phyloP scores from a whole-genome alignment of 2,329 filamentous ascomycete genomes.

The Chrysoporthe cubensis region DNA sequence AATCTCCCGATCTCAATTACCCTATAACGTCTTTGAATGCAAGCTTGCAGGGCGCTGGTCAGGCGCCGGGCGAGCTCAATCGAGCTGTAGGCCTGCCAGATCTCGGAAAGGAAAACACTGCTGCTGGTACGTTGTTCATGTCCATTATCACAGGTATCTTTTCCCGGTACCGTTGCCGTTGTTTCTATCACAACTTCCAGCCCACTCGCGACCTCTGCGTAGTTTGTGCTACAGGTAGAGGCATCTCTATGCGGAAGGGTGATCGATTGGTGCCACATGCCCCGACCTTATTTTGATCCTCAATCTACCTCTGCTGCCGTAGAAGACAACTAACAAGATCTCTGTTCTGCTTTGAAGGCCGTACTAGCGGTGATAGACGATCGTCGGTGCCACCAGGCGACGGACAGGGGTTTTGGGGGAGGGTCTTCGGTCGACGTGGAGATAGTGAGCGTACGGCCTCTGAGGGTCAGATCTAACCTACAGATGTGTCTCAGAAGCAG shows the following conservation, averaged over 20 bases:
- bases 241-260: not conserved
- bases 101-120: constrained; percentile 9
- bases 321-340: not conserved
- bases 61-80: constrained; percentile 10
- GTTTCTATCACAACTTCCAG: not conserved
- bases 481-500: not conserved
- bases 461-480: not conserved
- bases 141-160: too few relatives aligned
- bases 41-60: constrained; percentile 14
- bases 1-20: not conserved
- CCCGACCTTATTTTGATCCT: not conserved
- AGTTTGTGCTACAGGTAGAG: not conserved
- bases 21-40: constrained; percentile 12
- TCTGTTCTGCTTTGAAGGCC: not conserved
- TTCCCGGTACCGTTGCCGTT: too few relatives aligned
- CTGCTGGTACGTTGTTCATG: constrained; percentile 21
- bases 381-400: not conserved
- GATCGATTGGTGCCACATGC: not conserved
- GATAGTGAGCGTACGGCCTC: not conserved
- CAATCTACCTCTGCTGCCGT: not conserved
- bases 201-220: not conserved
- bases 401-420: constrained; percentile 20
- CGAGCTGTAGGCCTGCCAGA: not conserved
- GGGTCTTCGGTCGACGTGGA: constrained; percentile 17
- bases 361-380: not conserved